phyloP scores from a whole-genome alignment of 1,284 basidiomycete species.

The Golubevia sp. region DNA sequence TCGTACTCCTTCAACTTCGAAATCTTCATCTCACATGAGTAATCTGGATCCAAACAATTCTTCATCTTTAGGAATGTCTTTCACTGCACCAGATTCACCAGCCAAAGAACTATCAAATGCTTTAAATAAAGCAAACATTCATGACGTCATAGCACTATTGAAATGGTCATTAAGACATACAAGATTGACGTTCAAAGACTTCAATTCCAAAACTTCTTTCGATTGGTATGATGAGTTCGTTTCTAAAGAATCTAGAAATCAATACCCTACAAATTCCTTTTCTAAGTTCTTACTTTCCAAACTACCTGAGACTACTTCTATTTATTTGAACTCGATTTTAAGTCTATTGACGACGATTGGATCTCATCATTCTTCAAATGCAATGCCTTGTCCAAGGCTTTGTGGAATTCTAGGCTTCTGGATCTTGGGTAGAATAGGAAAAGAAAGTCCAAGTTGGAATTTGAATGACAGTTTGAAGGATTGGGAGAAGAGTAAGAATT shows the following conservation, averaged over 20 bases:
- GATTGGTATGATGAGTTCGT: conserved; percentile 38
- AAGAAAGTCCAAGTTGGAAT: conserved; percentile 29
- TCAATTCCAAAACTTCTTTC: conserved; percentile 15
- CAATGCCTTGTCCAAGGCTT: conserved; percentile 34
- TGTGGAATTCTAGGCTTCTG: conserved; percentile 35
- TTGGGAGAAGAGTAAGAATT: conserved; percentile 8
- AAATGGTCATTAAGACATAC: conserved; percentile 43
- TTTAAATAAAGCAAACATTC: conserved; percentile 19
- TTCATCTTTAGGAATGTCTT: not conserved
- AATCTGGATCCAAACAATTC: conserved; percentile 24
- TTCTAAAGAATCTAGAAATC: conserved; percentile 15
- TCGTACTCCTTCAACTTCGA: conserved; percentile 1
- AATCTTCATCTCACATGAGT: conserved; percentile 14
- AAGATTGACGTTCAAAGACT: conserved; percentile 22
- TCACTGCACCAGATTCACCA: not conserved
- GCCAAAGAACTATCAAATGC: not conserved
- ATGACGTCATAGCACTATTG: conserved; percentile 33
- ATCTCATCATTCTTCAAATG: conserved; percentile 33
- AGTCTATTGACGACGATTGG: conserved; percentile 19
- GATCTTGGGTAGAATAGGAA: conserved; percentile 34
- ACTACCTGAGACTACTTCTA: conserved; percentile 23
- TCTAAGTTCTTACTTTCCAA: conserved; percentile 24
- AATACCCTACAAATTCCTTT: conserved; percentile 25
- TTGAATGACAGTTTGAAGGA: conserved; percentile 13
- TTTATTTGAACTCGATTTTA: conserved; percentile 32